Evolutionary conservation across 2,329 filamentous ascomycete genomes (phyloP), one percentile per base, ranked within the genome.

Genomic region (Akanthomyces muscarius): DNA sequence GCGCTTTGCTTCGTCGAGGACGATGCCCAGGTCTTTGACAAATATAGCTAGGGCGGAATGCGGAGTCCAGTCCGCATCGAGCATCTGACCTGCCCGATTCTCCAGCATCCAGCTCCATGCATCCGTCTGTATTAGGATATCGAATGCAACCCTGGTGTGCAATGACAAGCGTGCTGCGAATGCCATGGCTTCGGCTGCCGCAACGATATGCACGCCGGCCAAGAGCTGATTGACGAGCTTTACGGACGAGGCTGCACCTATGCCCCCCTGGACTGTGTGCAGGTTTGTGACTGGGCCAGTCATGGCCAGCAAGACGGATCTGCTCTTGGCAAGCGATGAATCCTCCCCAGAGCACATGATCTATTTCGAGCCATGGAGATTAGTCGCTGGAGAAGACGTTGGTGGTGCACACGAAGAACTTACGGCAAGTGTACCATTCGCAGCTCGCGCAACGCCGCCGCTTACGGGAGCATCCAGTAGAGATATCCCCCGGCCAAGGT

Each of bases 141-240:
- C 81, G 61, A 74, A 77, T 6, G 84, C 73, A 3, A 76, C 72
- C 61, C 78, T 73, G 0, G 82, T 80, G 63, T 86, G 81, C 30
- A 86, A 68, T 0, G 82, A 83, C 4, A 84, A 75, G 11, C 78
- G 77, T 3, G 81, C 80, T 2, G 80, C 83, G 57, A 86, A 78
- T 0, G 82, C 81, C 76, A 86, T 83, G 0, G 81, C 82, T 70
- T 87, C 85, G 18, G 78, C 79, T 3, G 83, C 78, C 0, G 80
- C 75, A 10, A 82, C 77, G 53, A 87, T 85, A 69, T 87, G 83
- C 5, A 85, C 81, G 1, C 82, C 84, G 0, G 83, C 82, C 48
- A 87, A 79, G 5, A 86, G 77, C 66, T 86, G 82, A 68, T 86
- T 82, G 56, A 86, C 79, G 54, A 86, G 79, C 67, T 86, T 86